Evolutionary conservation across 2,329 filamentous ascomycete species (phyloP), one percentile per base, ranked within the genome.

Genomic region (Ophiosphaerella herpotricha): DNA sequence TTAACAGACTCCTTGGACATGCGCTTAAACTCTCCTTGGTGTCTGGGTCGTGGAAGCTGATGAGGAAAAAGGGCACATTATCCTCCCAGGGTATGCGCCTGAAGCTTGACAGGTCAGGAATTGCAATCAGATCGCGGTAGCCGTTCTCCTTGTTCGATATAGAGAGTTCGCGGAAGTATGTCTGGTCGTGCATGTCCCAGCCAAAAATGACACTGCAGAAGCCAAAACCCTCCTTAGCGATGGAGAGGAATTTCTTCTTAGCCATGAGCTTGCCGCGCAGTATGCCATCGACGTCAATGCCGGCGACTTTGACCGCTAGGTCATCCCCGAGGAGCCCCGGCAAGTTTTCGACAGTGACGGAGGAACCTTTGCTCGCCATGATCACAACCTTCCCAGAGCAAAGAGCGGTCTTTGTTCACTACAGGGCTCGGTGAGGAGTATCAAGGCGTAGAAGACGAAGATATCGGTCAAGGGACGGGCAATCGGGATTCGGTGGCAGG

Each of bases 121-220:
- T 78, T 12, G 92, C 91, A 43, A 96, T 82, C 37, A 96, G 77
- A 72, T 96, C 92, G 58, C 87, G 84, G 74, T 96, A 96, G 37
- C 91, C 91, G 71, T 96, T 96, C 66, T 90, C 87, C 61, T 89
- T 89, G 76, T 96, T 96, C 75, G 90, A 94, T 72, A 96, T 88
- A 66, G 84, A 83, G 57, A 96, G 83, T 75, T 96, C 91, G 63
- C 82, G 85, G 71, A 90, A 87, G 74, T 96, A 97, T 9, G 90
- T 95, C 77, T 85, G 82, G 68, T 97, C 92, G 74, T 97, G 91
- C 90, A 96, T 96, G 75, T 97, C 91, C 92, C 92, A 96, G 71
- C 92, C 91, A 66, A 96, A 96, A 58, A 96, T 85, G 60, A 96
- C 91, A 16, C 89, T 94, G 79, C 92, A 96, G 80, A 96, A 96